Base-by-base conservation (phyloP, 305 asterid genomes). In the Fraxinus angustifolia region DNA sequence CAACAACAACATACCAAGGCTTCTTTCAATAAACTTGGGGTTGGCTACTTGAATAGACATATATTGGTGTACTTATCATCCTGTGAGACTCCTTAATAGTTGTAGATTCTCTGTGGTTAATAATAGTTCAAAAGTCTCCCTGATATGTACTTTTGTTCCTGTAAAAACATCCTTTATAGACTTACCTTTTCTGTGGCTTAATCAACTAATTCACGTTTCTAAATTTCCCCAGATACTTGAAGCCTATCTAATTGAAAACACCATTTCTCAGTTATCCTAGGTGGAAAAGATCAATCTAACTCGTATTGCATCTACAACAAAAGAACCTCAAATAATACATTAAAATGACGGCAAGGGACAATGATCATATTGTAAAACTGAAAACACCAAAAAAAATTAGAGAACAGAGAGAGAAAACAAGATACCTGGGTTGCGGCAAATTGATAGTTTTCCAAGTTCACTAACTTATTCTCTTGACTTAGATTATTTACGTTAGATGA, bases 381-480 rank as follows among this genome's bases (percentile, higher is more conserved):
- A 53, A 53, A 53, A 17, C 65, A 53, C 65, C 65, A 53, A 53
- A 53, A 53, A 7, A 40, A 40, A 0, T n/a, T n/a, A 53, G 65
- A 17, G 26, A 56, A 17, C 28, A 26, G 16, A 56, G 6, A 6
- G 65, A n/a, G 28, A 56, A 17, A 56, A 56, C 2, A 56, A 56
- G 28, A 19, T 56, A 14, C 26, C 26, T 56, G 65, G 8, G 26
- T n/a, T 56, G 65, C 28, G 7, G 26, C 19, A n/a, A 56, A 26
- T 40, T 73, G 82, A 42, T 78, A 40, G 70, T 79, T 45, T 72
- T 35, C 82, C 79, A 82, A 60, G 45, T 12, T 36, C 45, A 36
- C 34, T 40, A 80, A 19, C 21, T 23, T 75, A 56, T 40, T 40
- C 58, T 72, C 79, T 33, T 73, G 85, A 40, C 33, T 62, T 30